Evolutionary conservation across 768 basidiomycete species (phyloP).

Genomic region (Suillus sp.): DNA sequence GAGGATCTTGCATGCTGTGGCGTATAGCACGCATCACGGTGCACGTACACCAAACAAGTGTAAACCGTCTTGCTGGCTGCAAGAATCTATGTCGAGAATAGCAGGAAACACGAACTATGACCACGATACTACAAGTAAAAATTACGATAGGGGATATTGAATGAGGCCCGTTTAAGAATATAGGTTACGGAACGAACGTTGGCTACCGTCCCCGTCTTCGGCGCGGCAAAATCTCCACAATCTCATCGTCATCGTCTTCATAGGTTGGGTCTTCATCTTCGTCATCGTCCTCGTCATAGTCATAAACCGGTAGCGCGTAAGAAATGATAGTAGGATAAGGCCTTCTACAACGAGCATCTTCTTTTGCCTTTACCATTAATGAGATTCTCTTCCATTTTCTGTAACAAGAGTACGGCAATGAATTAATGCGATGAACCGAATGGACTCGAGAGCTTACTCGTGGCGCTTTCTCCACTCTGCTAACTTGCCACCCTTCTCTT

Average conservation of each 20-base stretch:
- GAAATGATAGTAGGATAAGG: background rate
- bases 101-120: background rate
- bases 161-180: background rate
- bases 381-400: constrained; percentile 34
- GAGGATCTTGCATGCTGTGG: background rate
- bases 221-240: background rate
- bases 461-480: constrained; percentile 57
- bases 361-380: constrained; percentile 24
- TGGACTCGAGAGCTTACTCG: constrained; percentile 43
- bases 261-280: constrained; percentile 13
- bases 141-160: constrained; percentile 3
- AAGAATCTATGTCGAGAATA: background rate
- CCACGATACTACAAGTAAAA: background rate
- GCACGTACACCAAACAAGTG: background rate
- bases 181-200: background rate
- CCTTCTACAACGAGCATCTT: constrained; percentile 14
- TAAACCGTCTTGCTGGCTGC: background rate
- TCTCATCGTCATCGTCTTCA: constrained; percentile 14
- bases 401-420: background rate
- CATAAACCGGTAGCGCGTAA: background rate
- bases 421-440: background rate
- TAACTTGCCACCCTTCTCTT: constrained; percentile 45
- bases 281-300: constrained; percentile 12
- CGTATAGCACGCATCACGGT: background rate
- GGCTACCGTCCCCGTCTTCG: background rate